phyloP scores from a whole-genome alignment of 106 monocot genomes.

The Acorus calamus region DNA sequence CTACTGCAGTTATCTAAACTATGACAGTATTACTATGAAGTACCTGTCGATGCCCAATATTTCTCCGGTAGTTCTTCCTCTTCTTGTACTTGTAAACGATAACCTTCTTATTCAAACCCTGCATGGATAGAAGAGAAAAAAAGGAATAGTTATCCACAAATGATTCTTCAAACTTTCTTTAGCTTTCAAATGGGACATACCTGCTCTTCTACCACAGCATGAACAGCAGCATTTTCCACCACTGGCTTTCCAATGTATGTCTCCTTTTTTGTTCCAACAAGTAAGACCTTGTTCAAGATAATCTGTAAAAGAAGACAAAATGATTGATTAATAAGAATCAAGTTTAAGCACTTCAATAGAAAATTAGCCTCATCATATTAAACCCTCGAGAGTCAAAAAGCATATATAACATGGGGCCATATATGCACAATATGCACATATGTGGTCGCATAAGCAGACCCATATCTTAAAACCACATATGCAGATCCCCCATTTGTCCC shows the following conservation, averaged over 20 bases:
- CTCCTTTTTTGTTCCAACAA: conserved; percentile 72
- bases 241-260: conserved; percentile 85
- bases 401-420: too few species aligned
- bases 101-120: conserved; percentile 82
- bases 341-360: too few species aligned
- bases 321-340: too few species aligned
- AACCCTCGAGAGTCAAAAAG: too few species aligned
- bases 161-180: not conserved
- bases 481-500: too few species aligned
- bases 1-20: too few species aligned
- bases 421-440: too few species aligned
- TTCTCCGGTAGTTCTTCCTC: conserved; percentile 90
- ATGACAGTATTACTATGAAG: too few species aligned
- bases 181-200: conserved; percentile 11
- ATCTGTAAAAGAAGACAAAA: conserved; percentile 36
- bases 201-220: conserved; percentile 97
- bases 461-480: too few species aligned
- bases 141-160: not conserved
- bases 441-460: too few species aligned
- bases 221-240: conserved; percentile 90
- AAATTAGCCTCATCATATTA: too few species aligned
- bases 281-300: conserved; percentile 85
- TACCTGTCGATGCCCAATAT: conserved; percentile 97
- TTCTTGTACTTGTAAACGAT: conserved; percentile 91
- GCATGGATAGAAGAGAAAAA: conserved; percentile 8